Base-by-base conservation (phyloP, 345 rosid genomes). In the Lumnitzera racemosa region DNA sequence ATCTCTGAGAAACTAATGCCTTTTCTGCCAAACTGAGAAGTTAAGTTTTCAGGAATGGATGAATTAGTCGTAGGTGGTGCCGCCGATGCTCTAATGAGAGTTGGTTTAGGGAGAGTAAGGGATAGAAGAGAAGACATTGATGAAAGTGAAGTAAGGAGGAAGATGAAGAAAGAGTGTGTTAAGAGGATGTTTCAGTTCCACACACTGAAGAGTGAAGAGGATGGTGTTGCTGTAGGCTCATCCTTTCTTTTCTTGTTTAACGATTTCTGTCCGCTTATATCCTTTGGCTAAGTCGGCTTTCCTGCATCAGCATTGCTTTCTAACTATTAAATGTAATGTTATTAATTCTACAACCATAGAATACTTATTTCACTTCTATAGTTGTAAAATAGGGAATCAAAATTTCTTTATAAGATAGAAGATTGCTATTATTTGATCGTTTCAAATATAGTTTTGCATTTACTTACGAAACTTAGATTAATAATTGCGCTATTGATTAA, bases 1-100 rank as follows among this genome's bases (percentile, higher is more conserved):
- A 78, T 70, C 55, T 87, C 87, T 46, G 56, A 59, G 84, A 92
- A 92, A 49, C 81, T 85, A 67, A 92, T 82, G 17, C 98, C 98
- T 63, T 87, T 89, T 29, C 86, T 68, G 36, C 88, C 84, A 17
- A 85, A 85, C 67, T 74, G 83, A 1, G 82, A 85, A 55, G 80
- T 78, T 43, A 92, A 86, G 29, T 69, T 57, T 8, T 82, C 91
- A 3, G 80, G 63, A 57, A 71, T 61, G 46, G 76, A n/a, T 48
- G 54, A 17, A 69, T 75, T 16, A 11, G 73, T 25, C 41, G 72
- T 29, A 41, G 78, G 10, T 24, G 71, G 41, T 43, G 66, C 24
- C 2, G 46, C 64, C 55, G 67, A 61, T 41, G 87, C 83, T 65
- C 64, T 75, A 54, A 73, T 53, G 48, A 77, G 59, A 65, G 49